phyloP scores from a whole-genome alignment of 345 rosid genomes.

The Toxicodendron radicans region DNA sequence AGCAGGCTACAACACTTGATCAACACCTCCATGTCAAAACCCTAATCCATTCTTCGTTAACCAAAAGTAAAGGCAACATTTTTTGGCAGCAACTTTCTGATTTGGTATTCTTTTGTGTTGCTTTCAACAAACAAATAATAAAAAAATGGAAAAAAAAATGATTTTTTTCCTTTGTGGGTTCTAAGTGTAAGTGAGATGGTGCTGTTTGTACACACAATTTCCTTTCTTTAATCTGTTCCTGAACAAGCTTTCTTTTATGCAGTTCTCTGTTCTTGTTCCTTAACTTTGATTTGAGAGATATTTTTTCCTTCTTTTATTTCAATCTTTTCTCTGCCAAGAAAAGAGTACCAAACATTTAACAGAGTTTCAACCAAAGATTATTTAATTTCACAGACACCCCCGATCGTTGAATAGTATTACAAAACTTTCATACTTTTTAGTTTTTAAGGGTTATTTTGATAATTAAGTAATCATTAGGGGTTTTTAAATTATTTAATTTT shows the following conservation, averaged over 20 bases:
- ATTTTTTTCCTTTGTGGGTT: not conserved
- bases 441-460: too few species aligned
- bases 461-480: too few species aligned
- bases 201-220: not conserved
- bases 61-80: slow-evolving; percentile 6
- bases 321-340: not conserved
- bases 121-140: not conserved
- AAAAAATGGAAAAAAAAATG: too few species aligned
- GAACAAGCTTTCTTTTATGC: not conserved
- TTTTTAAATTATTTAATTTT: too few species aligned
- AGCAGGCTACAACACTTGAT: slow-evolving; percentile 1
- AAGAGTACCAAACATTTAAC: slow-evolving; percentile 6
- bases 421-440: too few species aligned
- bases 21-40: slow-evolving; percentile 14
- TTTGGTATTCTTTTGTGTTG: slow-evolving; percentile 4
- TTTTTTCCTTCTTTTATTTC: not conserved
- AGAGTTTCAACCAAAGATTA: not conserved
- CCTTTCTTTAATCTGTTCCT: not conserved
- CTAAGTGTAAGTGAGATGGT: not conserved
- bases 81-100: slow-evolving; percentile 10
- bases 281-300: not conserved
- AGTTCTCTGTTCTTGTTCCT: not conserved
- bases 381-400: too few species aligned
- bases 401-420: too few species aligned
- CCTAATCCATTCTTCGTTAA: slow-evolving; percentile 8